Conservation (phyloP, 768 basidiomycete genomes). For the Chalciporus piperatus region DNA sequence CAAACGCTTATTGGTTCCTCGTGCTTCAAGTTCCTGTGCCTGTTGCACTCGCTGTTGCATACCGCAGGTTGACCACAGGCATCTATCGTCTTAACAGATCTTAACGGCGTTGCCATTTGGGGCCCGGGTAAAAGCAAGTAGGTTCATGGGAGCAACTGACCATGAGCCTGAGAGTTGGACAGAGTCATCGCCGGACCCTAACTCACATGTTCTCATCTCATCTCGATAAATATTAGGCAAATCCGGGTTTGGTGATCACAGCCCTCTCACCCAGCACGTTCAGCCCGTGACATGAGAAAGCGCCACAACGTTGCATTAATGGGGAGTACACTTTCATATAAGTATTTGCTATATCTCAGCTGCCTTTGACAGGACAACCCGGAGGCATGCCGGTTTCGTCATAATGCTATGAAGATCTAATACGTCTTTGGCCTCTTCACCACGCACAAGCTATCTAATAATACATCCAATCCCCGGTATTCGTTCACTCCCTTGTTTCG, state of each 20-base stretch:
- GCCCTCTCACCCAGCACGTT: slow-evolving; percentile 9
- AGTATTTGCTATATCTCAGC: neutral
- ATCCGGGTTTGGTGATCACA: slow-evolving; percentile 16
- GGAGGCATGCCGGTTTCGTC: slow-evolving; percentile 10
- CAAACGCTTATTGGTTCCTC: too few species aligned
- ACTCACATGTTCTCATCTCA: slow-evolving; percentile 12
- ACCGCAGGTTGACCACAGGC: too few species aligned
- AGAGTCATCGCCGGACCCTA: slow-evolving; percentile 12
- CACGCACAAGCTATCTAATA: slow-evolving; percentile 15
- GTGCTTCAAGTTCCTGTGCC: too few species aligned
- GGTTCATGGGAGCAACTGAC: slow-evolving; percentile 15
- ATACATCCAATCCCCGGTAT: slow-evolving; percentile 8
- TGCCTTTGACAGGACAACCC: slow-evolving; percentile 4
- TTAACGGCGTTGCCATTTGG: neutral
- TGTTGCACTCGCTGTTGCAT: too few species aligned
- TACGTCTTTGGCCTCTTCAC: slow-evolving; percentile 7
- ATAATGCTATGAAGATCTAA: slow-evolving; percentile 8
- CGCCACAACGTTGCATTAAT: slow-evolving; percentile 14
- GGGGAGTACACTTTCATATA: slow-evolving; percentile 13
- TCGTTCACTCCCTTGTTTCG: slow-evolving; percentile 13
- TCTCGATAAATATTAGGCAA: slow-evolving; percentile 9
- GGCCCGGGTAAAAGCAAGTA: slow-evolving; percentile 6
- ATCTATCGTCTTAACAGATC: too few species aligned
- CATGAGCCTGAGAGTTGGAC: slow-evolving; percentile 17
- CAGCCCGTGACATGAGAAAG: slow-evolving; percentile 23